phyloP scores from a whole-genome alignment of 345 rosid species.

The Xanthoceras sorbifolium region DNA sequence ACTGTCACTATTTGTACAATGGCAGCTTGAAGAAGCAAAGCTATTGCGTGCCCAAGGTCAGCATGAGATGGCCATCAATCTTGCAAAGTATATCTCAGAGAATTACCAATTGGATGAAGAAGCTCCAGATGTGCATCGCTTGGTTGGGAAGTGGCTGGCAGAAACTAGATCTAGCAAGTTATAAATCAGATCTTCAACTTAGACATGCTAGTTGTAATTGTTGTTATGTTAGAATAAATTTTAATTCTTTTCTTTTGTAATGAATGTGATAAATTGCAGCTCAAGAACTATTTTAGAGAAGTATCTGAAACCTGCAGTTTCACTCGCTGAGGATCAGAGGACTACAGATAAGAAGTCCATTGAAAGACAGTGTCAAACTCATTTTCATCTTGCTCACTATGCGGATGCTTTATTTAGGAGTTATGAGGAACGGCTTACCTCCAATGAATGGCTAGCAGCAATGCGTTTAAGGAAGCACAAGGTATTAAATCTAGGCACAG shows the following conservation, averaged over 20 bases:
- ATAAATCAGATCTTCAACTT: constrained; percentile 22
- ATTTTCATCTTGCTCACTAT: constrained; percentile 93
- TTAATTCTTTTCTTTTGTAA: constrained; percentile 16
- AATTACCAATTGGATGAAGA: constrained; percentile 62
- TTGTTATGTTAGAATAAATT: constrained; percentile 15
- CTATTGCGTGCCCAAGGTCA: constrained; percentile 89
- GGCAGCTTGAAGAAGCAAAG: constrained; percentile 97
- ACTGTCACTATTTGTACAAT: constrained; percentile 8
- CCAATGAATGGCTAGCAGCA: constrained; percentile 99
- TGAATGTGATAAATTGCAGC: constrained; percentile 47
- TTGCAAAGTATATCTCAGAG: constrained; percentile 74
- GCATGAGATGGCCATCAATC: constrained; percentile 91
- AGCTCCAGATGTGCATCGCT: constrained; percentile 73
- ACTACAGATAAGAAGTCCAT: constrained; percentile 56
- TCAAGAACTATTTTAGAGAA: constrained; percentile 92
- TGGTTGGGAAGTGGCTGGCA: constrained; percentile 97
- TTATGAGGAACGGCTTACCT: constrained; percentile 84
- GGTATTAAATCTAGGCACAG: constrained; percentile 38
- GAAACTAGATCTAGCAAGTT: constrained; percentile 99
- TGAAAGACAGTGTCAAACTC: constrained; percentile 77
- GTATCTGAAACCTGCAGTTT: constrained; percentile 89
- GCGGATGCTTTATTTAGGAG: constrained; percentile 88
- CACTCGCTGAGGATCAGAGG: constrained; percentile 60
- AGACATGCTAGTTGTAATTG: constrained; percentile 14
- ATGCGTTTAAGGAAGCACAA: constrained; percentile 85